A percentile compares a stretch with the other conserved stretches of the same genome.
phyloP scores from a whole-genome alignment of 805 yeast species.

The Nakazawaea ambrosiae region DNA sequence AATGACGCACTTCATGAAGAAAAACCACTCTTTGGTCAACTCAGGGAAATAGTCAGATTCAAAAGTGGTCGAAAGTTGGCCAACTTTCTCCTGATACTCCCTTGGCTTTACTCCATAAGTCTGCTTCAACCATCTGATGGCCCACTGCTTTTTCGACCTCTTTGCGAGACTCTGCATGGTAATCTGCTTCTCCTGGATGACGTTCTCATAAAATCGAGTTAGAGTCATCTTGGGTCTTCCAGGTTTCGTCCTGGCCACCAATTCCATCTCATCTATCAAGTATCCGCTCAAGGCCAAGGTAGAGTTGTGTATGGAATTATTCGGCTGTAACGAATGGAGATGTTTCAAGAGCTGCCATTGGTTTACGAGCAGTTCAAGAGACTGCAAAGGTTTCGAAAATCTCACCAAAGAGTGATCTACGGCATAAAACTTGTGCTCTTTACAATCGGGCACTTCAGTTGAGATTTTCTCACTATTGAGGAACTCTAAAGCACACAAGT shows the following conservation, averaged over 20 bases:
- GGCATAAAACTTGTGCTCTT: too few species aligned
- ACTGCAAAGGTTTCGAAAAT: constrained; percentile 20
- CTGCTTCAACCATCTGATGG: constrained; percentile 6
- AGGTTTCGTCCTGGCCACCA: constrained; percentile 2
- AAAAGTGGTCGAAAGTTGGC: constrained; percentile 18
- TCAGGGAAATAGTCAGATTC: constrained; percentile 14
- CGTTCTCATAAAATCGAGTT: constrained; percentile 2
- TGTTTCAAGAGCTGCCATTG: constrained; percentile 19
- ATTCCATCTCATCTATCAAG: not conserved
- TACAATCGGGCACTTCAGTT: too few species aligned
- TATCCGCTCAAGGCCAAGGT: not conserved
- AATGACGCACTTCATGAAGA: constrained; percentile 36
- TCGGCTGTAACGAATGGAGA: not conserved
- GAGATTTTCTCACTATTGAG: too few species aligned
- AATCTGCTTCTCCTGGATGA: not conserved
- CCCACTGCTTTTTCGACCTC: constrained; percentile 27
- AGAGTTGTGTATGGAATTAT: not conserved
- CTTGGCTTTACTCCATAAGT: constrained; percentile 7
- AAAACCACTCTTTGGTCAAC: constrained; percentile 9
- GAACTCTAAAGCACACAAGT: too few species aligned
- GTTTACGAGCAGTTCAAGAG: constrained; percentile 21
- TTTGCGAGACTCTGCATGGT: constrained; percentile 13
- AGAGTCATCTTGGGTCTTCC: constrained; percentile 2
- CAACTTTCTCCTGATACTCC: constrained; percentile 17
- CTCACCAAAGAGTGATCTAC: constrained; percentile 14